A percentile compares a stretch with the other conserved stretches of the same genome.
Conservation (phyloP, 2,329 filamentous ascomycete species). For the Calycina marina region DNA sequence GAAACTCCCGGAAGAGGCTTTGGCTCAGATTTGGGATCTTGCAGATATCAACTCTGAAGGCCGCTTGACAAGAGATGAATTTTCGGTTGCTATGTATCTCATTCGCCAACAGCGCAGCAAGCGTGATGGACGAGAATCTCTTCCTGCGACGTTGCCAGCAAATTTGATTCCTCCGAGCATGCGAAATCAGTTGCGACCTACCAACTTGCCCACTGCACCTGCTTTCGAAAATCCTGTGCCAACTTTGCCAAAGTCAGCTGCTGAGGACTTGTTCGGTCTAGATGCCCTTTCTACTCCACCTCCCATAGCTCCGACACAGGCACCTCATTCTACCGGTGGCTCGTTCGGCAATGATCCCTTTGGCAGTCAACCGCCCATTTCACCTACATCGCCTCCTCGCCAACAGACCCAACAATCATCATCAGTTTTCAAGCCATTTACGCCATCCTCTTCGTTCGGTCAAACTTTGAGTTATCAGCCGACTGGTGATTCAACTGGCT, state of each 20-base stretch:
- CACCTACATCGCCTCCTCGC: constrained; percentile 15
- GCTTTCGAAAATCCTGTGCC: constrained; percentile 29
- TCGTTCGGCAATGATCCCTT: constrained; percentile 28
- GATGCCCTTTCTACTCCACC: constrained; percentile 49
- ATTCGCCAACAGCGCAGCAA: constrained; percentile 79
- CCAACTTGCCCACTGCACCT: constrained; percentile 28
- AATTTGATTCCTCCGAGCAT: constrained; percentile 78
- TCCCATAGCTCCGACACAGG: constrained; percentile 33
- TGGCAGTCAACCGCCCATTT: constrained; percentile 20
- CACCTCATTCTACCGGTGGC: constrained; percentile 59
- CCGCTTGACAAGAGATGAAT: constrained; percentile 73
- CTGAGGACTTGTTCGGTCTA: constrained; percentile 87
- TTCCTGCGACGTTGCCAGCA: constrained; percentile 66
- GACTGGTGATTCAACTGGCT: constrained; percentile 43
- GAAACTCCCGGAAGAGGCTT: constrained; percentile 69
- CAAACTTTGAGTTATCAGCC: constrained; percentile 63
- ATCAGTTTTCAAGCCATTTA: constrained; percentile 78
- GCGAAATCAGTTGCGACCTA: constrained; percentile 45
- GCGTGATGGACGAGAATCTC: constrained; percentile 39
- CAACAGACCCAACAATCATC: constrained; percentile 21
- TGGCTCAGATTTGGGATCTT: constrained; percentile 95
- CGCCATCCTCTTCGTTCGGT: constrained; percentile 86
- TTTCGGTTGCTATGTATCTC: constrained; percentile 93
- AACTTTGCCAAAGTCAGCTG: constrained; percentile 55
- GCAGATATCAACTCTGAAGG: constrained; percentile 88